Evolutionary conservation across 2,329 filamentous ascomycete species (phyloP), one percentile per base, ranked within the genome.

Genomic region (Truncatella angustata): DNA sequence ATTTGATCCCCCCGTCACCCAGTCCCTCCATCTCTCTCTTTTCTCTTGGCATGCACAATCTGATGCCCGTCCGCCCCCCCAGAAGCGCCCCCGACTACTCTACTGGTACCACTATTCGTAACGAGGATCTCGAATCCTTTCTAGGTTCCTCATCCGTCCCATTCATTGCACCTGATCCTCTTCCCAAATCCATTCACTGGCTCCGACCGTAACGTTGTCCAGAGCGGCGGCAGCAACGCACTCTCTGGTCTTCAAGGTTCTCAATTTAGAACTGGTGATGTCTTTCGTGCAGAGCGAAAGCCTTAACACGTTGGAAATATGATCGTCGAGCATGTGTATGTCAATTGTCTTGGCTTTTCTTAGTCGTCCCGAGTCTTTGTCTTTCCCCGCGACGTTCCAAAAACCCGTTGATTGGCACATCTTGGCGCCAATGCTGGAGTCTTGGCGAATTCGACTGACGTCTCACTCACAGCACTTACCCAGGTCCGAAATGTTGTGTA

Each of bases 401-500:
- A 45, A 39, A 28, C 43, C 24, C 35, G 30, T 44, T 35, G 16
- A 40, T 39, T 47, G 40, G 35, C 51, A 51, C 23, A 43, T 65
- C 65, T 67, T 67, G 65, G 65, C 65, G 62, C 61, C 63, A 63
- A 63, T 60, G 49, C 62, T 55, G 51, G 56, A 61, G 56, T 58
- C 65, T 67, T 67, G 65, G 64, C 65, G 62, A 54, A 54, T 48
- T 24, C 47, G 55, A 60, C 65, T 66, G 60, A 67, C 63, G 58
- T 59, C 62, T 58, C 57, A 63, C 62, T 58, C 57, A 63, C 56
- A 67, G 65, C 65, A 64, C 64, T 67, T 59, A 63, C 66, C 62
- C 55, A 63, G 58, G 57, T 67, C 58, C 64, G 63, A 57, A 67
- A 67, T 64, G 64, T 66, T 55, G 65, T 66, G 65, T 67, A 67